Base-by-base conservation (phyloP, 2,329 filamentous ascomycete species). In the Bipolaris gigantea region DNA sequence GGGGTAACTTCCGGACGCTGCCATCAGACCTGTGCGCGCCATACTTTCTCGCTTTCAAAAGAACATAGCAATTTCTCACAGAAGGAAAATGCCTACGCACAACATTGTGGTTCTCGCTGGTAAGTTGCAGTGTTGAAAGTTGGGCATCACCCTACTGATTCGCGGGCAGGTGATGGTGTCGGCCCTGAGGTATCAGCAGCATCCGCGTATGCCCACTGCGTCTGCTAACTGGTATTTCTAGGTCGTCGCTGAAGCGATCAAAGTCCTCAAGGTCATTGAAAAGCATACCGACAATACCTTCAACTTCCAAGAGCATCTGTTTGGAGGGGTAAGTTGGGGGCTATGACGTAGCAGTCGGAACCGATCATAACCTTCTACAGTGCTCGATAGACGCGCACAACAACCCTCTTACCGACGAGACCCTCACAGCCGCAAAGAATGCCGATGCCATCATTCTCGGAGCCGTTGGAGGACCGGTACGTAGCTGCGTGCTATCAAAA, bases 371-470 rank as follows among this genome's bases (percentile, higher is more conserved):
- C 55, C 36, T 16, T 30, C 21, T 36, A 23, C 44, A 96, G 92
- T 89, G 86, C 75, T 97, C 92, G 43, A 97, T 97, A 76, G 87
- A 97, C 70, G 86, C 86, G 16, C 85, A 86, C 70, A 90, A 90
- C 66, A 83, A 79, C 27, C 87, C 93, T 27, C 81, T 97, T 57
- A 96, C 92, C 48, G 87, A 94, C 65, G 85, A 89, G 68, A 90
- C 92, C 58, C 88, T 97, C 66, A 79, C 79, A 13, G 92, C 91
- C 33, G 92, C 91, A 63, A 92, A 95, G 76, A 80, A 83, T 47
- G 92, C 92, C 60, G 89, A 96, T 75, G 93, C 92, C 35, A 89
- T 97, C 56, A 86, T 97, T 55, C 86, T 97, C 50, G 93, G 92
- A 64, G 91, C 93, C 65, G 95, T 97, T 70, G 93, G 93, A 65